Evolutionary conservation across 148 eudicot species (phyloP).

Genomic region (Silene uniflora): DNA sequence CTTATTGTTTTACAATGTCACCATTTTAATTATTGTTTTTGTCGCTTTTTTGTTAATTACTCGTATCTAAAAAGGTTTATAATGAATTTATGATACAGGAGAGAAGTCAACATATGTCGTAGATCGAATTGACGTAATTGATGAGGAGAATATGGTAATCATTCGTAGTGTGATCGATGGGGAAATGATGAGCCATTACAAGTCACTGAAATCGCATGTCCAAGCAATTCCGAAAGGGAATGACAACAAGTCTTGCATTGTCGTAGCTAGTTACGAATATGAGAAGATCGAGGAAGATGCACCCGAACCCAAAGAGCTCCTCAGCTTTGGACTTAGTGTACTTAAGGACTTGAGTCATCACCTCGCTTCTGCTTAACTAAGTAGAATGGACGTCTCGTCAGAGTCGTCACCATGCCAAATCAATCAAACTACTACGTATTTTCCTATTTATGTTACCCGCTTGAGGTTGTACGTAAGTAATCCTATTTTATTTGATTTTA

Average conservation of each 20-base stretch:
- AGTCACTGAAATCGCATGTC: background rate
- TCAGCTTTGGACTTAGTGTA: background rate
- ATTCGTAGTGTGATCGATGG: background rate
- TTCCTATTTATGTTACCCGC: too few species aligned
- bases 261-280: constrained; percentile 6
- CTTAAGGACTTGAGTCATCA: background rate
- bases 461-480: too few species aligned
- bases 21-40: too few species aligned
- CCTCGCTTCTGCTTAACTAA: background rate
- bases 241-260: background rate
- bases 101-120: background rate
- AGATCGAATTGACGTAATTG: constrained; percentile 9
- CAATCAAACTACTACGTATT: too few species aligned
- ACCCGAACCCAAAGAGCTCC: background rate
- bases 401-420: too few species aligned
- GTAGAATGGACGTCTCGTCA: too few species aligned
- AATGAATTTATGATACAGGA: background rate
- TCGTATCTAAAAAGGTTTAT: too few species aligned
- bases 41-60: too few species aligned
- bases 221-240: constrained; percentile 10
- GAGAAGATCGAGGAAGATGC: constrained; percentile 14
- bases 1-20: too few species aligned
- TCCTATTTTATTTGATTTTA: too few species aligned
- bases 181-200: constrained; percentile 11
- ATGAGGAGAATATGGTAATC: constrained; percentile 10